Conservation (phyloP, 2,329 filamentous ascomycete species). For the Apiospora koreana region DNA sequence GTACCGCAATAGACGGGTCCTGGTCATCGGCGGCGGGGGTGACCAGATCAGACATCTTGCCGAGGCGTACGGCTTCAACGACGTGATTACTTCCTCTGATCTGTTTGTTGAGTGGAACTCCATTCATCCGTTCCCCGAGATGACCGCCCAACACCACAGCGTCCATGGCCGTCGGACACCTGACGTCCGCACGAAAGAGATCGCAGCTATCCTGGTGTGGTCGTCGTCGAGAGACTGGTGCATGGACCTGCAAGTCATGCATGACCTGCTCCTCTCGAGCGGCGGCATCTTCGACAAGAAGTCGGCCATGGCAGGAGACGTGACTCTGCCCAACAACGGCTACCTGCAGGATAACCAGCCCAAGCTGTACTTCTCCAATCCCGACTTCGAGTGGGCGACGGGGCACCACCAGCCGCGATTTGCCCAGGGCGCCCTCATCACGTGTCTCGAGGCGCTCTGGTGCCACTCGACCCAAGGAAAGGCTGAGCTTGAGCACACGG, state of each 20-base stretch:
- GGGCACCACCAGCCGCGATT: constrained; percentile 66
- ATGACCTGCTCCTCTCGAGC: constrained; percentile 35
- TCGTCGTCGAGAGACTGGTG: constrained; percentile 37
- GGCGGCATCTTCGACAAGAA: constrained; percentile 64
- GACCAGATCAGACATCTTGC: constrained; percentile 32
- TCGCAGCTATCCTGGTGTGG: constrained; percentile 36
- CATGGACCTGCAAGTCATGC: constrained; percentile 34
- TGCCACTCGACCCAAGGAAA: constrained; percentile 42
- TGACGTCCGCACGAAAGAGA: constrained; percentile 30
- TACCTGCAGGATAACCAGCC: constrained; percentile 56
- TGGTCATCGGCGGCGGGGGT: constrained; percentile 54
- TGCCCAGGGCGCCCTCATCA: constrained; percentile 70
- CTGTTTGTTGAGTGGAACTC: constrained; percentile 24
- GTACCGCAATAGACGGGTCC: constrained; percentile 52
- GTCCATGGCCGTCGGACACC: constrained; percentile 34
- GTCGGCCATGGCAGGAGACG: constrained; percentile 57
- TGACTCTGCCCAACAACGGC: constrained; percentile 29
- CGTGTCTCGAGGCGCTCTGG: constrained; percentile 67
- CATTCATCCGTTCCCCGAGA: constrained; percentile 36
- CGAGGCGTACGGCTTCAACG: constrained; percentile 34
- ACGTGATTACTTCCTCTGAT: constrained; percentile 40
- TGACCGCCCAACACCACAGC: constrained; percentile 33
- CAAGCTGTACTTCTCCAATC: constrained; percentile 68
- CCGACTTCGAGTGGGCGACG: constrained; percentile 70
- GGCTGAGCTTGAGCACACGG: constrained; percentile 49